Conservation (phyloP, 2,329 filamentous ascomycete species). For the Aspergillus flavus region DNA sequence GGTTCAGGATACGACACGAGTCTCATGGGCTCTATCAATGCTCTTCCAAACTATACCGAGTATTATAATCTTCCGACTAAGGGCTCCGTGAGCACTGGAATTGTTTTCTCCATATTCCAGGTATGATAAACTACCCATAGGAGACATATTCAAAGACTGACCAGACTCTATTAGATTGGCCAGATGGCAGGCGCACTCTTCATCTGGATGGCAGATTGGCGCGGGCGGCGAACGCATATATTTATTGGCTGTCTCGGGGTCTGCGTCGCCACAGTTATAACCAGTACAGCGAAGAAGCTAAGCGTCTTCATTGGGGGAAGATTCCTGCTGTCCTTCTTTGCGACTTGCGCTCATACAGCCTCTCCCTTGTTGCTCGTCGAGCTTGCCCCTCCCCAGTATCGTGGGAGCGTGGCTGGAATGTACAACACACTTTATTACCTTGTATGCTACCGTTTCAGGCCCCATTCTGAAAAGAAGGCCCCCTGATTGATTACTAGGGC, state of each 20-base stretch:
- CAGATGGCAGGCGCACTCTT: conserved; percentile 11
- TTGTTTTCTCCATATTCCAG: conserved; percentile 18
- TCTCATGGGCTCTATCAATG: conserved; percentile 15
- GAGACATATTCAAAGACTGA: neutral
- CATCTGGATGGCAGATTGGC: too few species aligned
- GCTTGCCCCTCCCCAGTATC: conserved; percentile 11
- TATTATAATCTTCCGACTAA: conserved; percentile 11
- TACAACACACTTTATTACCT: conserved; percentile 16
- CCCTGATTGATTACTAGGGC: conserved; percentile 1
- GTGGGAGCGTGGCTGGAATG: conserved; percentile 13
- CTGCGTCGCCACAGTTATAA: too few species aligned
- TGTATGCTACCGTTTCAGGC: neutral
- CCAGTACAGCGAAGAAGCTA: too few species aligned
- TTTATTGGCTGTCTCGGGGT: too few species aligned
- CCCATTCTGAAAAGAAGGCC: neutral
- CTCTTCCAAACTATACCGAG: conserved; percentile 13
- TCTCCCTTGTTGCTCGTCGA: conserved; percentile 15
- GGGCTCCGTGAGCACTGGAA: conserved; percentile 14
- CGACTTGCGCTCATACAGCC: conserved; percentile 14
- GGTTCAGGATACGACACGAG: conserved; percentile 13
- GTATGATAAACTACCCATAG: neutral
- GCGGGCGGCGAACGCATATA: too few species aligned
- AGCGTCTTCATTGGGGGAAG: too few species aligned
- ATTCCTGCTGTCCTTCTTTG: conserved; percentile 3
- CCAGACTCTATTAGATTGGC: conserved; percentile 5